These are phyloP conservation scores for Colletotrichum spaethianum DNA, from an alignment of 2,329 filamentous ascomycete genomes.

Conservation along the genomic window DNA sequence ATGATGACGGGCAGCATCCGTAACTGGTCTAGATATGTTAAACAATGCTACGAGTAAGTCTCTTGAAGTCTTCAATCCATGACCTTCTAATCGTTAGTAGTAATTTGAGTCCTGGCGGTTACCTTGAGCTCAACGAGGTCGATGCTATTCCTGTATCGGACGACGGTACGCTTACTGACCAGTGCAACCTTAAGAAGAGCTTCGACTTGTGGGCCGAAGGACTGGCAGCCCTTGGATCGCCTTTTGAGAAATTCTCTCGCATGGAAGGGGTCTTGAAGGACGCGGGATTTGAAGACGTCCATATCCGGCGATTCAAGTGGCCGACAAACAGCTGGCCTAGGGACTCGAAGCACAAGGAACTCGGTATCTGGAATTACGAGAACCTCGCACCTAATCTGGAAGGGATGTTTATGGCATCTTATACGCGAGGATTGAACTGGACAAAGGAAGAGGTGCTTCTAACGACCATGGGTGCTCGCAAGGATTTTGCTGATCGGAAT, in stretches of 20 bases:
- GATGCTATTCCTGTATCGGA: not conserved
- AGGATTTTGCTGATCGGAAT: constrained; percentile 50
- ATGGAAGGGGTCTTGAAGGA: constrained; percentile 22
- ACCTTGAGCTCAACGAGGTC: constrained; percentile 37
- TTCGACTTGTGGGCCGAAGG: not conserved
- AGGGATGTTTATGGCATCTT: constrained; percentile 53
- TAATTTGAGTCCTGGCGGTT: not conserved
- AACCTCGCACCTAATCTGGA: constrained; percentile 35
- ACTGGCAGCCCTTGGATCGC: not conserved
- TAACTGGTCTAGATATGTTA: not conserved
- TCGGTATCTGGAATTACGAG: constrained; percentile 43
- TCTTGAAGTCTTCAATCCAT: no score
- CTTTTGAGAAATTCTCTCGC: not conserved
- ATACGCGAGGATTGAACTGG: constrained; percentile 55
- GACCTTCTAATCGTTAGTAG: not conserved
- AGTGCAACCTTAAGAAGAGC: not conserved
- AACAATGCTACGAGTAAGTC: not conserved
- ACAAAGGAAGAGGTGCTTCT: constrained; percentile 49
- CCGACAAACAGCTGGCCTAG: constrained; percentile 51
- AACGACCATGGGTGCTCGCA: constrained; percentile 50
- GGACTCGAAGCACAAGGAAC: constrained; percentile 48
- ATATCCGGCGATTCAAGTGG: constrained; percentile 48
- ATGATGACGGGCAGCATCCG: constrained; percentile 37
- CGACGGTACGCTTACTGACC: not conserved
- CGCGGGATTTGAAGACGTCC: constrained; percentile 50